phyloP scores from a whole-genome alignment of 1,284 basidiomycete species.

The Mycena sp. region DNA sequence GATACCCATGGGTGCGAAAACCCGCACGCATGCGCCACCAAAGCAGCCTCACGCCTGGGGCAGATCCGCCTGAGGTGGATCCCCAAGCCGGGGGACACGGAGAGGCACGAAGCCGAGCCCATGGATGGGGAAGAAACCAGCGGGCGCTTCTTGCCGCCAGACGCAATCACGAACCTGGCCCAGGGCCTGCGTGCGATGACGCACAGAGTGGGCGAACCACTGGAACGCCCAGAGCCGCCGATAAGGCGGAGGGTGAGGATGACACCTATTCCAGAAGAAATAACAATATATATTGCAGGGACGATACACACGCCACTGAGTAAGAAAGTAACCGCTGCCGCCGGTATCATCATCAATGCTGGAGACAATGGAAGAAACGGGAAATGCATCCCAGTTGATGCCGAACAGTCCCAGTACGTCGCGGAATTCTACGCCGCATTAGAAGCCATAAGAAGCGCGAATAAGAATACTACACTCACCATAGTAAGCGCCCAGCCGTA shows the following conservation, averaged over 20 bases:
- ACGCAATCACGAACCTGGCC: not conserved
- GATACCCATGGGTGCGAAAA: not conserved
- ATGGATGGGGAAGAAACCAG: not conserved
- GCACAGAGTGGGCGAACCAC: not conserved
- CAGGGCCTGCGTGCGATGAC: not conserved
- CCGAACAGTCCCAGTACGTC: not conserved
- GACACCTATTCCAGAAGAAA: not conserved
- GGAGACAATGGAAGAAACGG: not conserved
- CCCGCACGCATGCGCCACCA: not conserved
- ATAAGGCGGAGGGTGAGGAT: not conserved
- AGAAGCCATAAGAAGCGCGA: not conserved
- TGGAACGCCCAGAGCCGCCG: not conserved
- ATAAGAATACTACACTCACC: not conserved
- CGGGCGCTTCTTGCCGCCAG: not conserved
- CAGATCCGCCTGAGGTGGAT: not conserved
- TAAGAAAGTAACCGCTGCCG: not conserved
- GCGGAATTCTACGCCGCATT: not conserved
- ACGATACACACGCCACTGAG: not conserved
- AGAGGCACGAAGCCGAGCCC: not conserved
- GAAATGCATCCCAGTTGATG: not conserved
- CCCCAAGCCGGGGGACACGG: not conserved
- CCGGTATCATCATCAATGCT: not conserved
- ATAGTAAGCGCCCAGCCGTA: not conserved
- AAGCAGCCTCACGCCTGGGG: not conserved
- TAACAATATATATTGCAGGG: not conserved